Percentiles rank a stretch among this genome's conserved stretches.
Evolutionary conservation across 164 flowering plant genomes (phyloP).

Genomic region (Berberis thunbergii): DNA sequence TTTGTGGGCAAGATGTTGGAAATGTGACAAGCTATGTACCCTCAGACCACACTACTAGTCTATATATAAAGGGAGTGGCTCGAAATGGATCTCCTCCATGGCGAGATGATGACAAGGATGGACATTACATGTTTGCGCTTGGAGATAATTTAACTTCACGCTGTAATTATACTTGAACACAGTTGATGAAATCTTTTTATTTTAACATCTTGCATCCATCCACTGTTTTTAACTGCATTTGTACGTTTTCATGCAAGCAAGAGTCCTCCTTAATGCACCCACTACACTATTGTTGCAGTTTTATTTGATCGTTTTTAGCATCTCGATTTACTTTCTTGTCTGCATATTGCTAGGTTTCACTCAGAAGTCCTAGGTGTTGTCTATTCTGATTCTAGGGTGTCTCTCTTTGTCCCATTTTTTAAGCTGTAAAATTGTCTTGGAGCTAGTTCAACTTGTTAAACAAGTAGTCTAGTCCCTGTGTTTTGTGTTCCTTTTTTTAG

Average conservation of each 20-base stretch:
- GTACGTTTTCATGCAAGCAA: too few relatives aligned
- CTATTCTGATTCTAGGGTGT: too few relatives aligned
- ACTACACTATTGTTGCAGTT: too few relatives aligned
- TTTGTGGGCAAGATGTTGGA: conserved; percentile 83
- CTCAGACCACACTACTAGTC: conserved; percentile 49
- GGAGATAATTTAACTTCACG: conserved; percentile 99
- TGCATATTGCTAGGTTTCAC: too few relatives aligned
- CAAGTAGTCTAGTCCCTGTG: too few relatives aligned
- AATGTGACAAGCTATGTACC: conserved; percentile 60
- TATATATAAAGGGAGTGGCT: conserved; percentile 53
- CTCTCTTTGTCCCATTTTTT: neutral
- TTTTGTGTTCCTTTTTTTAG: too few relatives aligned
- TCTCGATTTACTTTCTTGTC: neutral
- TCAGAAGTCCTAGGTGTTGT: too few relatives aligned
- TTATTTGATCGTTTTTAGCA: too few relatives aligned
- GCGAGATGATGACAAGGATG: conserved; percentile 99
- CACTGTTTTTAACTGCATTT: too few relatives aligned
- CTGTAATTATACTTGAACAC: conserved; percentile 84
- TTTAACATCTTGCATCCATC: neutral
- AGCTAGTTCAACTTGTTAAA: too few relatives aligned
- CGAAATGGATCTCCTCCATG: conserved; percentile 94
- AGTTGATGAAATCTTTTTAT: conserved; percentile 13
- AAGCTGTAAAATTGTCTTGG: too few relatives aligned
- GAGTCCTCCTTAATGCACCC: too few relatives aligned
- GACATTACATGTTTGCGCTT: conserved; percentile 93